Evolutionary conservation across 352 stramenopile genomes (phyloP), one percentile per base, ranked within the genome.

Genomic region (Phytophthora litchii): DNA sequence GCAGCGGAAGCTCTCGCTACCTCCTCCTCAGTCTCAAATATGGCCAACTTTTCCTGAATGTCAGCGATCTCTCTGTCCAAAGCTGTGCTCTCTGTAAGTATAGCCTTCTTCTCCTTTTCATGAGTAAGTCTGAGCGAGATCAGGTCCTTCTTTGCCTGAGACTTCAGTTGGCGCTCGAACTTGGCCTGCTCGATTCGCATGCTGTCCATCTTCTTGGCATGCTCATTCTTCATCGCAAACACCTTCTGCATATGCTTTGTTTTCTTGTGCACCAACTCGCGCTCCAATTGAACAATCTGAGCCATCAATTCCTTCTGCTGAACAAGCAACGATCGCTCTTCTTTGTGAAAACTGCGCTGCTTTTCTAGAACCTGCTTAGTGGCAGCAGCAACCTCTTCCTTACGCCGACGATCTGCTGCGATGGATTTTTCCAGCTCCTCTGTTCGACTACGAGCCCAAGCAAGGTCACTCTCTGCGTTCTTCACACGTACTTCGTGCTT

Each of bases 201-300:
- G 13, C 72, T 55, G 41, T 84, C 67, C 2, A 72, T 17, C 34
- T 55, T 54, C 19, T 74, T 76, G 16, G 73, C 54, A 1, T 74
- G 51, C 27, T 72, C 64, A 16, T 68, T 83, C 27, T 89, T 75
- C 12, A 88, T 51, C 3, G 40, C 60, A 29, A 88, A 86, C 25
- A 83, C 59, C 19, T 80, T 61, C 47, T 88, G 76, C 17, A 74
- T 38, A 43, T 91, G 81, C n/a, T 69, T 62, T 14, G 73, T 88
- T 55, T 86, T 89, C 57, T 86, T 83, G 12, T 78, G 72, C 4
- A 86, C 56, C 6, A 89, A 49, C 31, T 83, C 58, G 9, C 73
- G 72, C 54, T 89, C 78, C 29, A 91, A 64, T 12, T 85, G 60
- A 4, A 86, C 72, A 42, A 88, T 67, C 14, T 81, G 78, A n/a